Conservation (phyloP, 768 basidiomycete species). For the Termitomyces sp. region DNA sequence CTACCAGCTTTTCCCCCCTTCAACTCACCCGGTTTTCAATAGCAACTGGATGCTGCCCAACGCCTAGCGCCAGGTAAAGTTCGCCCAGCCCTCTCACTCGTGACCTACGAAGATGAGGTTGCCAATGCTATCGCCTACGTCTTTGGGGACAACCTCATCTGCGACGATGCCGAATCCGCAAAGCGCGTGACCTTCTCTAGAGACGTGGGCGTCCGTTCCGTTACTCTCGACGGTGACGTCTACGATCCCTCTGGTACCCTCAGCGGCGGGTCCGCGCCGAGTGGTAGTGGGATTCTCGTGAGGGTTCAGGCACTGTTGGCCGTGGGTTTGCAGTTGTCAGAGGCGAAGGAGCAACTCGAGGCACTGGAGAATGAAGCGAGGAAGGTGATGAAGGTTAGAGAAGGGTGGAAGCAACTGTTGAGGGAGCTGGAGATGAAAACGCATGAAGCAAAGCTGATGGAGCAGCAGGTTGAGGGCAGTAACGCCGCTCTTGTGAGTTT, state of each 20-base stretch:
- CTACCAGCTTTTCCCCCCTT: background rate
- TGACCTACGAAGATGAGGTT: conserved; percentile 78
- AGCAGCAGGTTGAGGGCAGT: conserved; percentile 82
- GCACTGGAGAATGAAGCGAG: conserved; percentile 52
- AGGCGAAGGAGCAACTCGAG: conserved; percentile 40
- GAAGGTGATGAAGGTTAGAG: conserved; percentile 43
- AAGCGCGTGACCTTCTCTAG: conserved; percentile 80
- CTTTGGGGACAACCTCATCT: conserved; percentile 90
- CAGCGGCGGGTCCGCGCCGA: conserved; percentile 85
- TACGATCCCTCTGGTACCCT: conserved; percentile 96
- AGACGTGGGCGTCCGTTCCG: conserved; percentile 67
- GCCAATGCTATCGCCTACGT: conserved; percentile 88
- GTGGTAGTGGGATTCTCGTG: conserved; percentile 64
- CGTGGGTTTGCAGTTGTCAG: conserved; percentile 52
- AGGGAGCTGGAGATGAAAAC: conserved; percentile 83
- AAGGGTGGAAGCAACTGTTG: conserved; percentile 52
- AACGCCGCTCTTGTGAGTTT: conserved; percentile 78
- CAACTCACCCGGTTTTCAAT: background rate
- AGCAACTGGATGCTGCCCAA: conserved; percentile 77
- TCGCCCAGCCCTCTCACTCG: conserved; percentile 80
- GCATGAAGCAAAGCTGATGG: conserved; percentile 77
- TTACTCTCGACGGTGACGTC: conserved; percentile 91
- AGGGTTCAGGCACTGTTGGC: conserved; percentile 79
- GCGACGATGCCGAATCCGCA: conserved; percentile 82
- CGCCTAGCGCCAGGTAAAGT: conserved; percentile 76